Conservation (phyloP, 495 filamentous ascomycete species). For the Ramalina intermedia region DNA sequence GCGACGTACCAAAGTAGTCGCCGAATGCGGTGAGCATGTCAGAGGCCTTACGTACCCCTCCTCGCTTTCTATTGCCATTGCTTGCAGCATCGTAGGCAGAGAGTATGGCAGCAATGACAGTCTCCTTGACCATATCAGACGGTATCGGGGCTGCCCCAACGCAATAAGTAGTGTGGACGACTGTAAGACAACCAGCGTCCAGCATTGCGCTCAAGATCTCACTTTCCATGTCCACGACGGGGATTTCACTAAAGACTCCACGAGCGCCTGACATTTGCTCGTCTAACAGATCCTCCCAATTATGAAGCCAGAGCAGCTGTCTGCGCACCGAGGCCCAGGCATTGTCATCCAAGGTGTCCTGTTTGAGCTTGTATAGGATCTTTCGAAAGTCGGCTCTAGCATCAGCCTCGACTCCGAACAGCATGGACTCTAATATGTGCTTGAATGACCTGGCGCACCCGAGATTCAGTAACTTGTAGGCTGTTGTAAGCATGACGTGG, state of each 20-base stretch:
- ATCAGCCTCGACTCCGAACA: constrained; percentile 44
- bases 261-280: constrained; percentile 19
- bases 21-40: constrained; percentile 69
- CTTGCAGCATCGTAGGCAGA: constrained; percentile 76
- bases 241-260: constrained; percentile 60
- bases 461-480: constrained; percentile 45
- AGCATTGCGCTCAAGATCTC: constrained; percentile 65
- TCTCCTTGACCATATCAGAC: constrained; percentile 40
- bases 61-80: constrained; percentile 72
- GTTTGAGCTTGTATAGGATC: constrained; percentile 38
- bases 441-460: constrained; percentile 46
- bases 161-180: constrained; percentile 57
- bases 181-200: constrained; percentile 47
- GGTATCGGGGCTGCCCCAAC: constrained; percentile 30
- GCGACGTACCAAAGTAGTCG: constrained; percentile 42
- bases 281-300: constrained; percentile 49
- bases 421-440: constrained; percentile 41
- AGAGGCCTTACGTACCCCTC: constrained; percentile 68
- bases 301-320: constrained; percentile 66
- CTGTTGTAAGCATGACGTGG: constrained; percentile 53
- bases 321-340: constrained; percentile 53
- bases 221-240: constrained; percentile 47
- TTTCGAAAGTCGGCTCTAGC: constrained; percentile 50
- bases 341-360: constrained; percentile 42
- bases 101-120: constrained; percentile 53